Evolutionary conservation across 768 basidiomycete genomes (phyloP), one percentile per base, ranked within the genome.

Genomic region (Agrocybe pediades): DNA sequence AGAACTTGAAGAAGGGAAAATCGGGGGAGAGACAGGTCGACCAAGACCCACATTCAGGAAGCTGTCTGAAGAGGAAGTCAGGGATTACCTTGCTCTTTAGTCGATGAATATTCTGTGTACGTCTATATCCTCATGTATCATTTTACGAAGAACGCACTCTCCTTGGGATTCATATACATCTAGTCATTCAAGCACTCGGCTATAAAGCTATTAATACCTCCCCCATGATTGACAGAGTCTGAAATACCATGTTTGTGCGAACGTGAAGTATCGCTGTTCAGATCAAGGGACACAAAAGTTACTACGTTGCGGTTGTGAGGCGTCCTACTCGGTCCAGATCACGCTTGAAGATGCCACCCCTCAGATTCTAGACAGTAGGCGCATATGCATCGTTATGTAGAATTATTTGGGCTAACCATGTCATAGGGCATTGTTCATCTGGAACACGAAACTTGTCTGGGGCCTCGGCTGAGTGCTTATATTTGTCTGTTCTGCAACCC

Each of bases 31-130:
- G 62, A 87, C 82, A 20, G 86, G 82, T 41, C 80, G 90, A 51
- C 85, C 85, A 27, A 90, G 83, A 68, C 89, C 95, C 17, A 91
- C 92, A 19, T 98, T 99, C 77, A 81, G 97, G 69, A 98, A 97
- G 73, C 73, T 99, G 65, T 87, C 86, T 19, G 96, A 99, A 75
- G 92, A 96, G 70, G 97, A 99, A 77, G 92, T 99, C 55, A 84
- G 87, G 58, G 97, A 99, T 74, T 99, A 98, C 74, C 74, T 98
- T 68, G 87, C 92, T 30, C 73, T 94, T 75, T 94, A 86, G 66
- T 50, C 51, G 53, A 51, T 60, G 59, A 46, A 52, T 58, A 55
- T 56, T 59, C n/a, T 53, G 62, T 67, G 60, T 58, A 61, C 54
- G 58, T 62, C 41, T 62, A 61, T 58, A 53, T 57, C 56, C 57